Evolutionary conservation across 805 yeast species (phyloP).

Genomic region (Starmerella sp.): DNA sequence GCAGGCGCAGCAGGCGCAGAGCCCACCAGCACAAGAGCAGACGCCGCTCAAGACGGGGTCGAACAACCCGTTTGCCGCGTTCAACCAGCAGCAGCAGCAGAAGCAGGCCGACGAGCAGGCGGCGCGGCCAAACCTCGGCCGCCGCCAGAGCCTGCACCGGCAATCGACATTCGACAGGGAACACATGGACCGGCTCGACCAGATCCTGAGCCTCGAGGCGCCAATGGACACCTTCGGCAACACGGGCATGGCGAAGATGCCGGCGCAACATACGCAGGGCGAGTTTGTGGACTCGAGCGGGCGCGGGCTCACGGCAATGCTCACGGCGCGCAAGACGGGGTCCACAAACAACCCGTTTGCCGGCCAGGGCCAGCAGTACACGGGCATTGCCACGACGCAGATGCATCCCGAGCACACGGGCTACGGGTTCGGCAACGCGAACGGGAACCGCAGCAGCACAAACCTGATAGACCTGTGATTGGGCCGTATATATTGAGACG

Average conservation of each 20-base stretch:
- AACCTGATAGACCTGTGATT: conserved; percentile 26
- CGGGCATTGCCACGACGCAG: conserved; percentile 54
- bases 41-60: conserved; percentile 37
- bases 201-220: conserved; percentile 70
- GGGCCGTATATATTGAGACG: too few species aligned
- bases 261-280: conserved; percentile 83
- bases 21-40: conserved; percentile 16
- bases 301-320: conserved; percentile 43
- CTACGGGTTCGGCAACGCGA: conserved; percentile 83
- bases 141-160: conserved; percentile 27
- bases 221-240: conserved; percentile 92
- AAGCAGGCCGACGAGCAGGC: conserved; percentile 32
- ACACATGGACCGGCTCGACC: conserved; percentile 58
- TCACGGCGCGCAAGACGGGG: conserved; percentile 22
- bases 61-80: conserved; percentile 62
- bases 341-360: conserved; percentile 42
- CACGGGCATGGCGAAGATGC: conserved; percentile 70
- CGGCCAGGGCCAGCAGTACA: conserved; percentile 42
- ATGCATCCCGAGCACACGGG: conserved; percentile 83
- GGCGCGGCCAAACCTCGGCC: conserved; percentile 54
- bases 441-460: conserved; percentile 24
- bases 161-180: conserved; percentile 43
- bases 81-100: conserved; percentile 23
- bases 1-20: conserved; percentile 22
- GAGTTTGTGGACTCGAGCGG: conserved; percentile 81